Percentiles rank a stretch among this genome's conserved stretches.
Conservation (phyloP, 805 yeast species). For the Candida silvicultrix region DNA sequence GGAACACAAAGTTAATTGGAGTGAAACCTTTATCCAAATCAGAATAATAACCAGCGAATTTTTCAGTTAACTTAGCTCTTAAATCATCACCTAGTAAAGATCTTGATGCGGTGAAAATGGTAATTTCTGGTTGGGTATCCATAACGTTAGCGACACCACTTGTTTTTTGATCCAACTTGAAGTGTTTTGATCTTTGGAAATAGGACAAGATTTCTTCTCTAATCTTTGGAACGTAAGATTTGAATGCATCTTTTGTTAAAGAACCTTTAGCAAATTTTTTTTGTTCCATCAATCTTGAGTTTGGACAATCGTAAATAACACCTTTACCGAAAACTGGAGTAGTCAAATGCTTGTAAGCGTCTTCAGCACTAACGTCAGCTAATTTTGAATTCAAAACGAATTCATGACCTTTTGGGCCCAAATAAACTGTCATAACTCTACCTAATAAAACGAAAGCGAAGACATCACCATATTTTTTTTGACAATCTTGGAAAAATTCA, state of each 20-base stretch:
- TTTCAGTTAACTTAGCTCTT: conserved; percentile 73
- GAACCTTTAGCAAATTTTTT: conserved; percentile 94
- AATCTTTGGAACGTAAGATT: conserved; percentile 81
- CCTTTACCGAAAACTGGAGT: conserved; percentile 99
- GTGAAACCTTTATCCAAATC: conserved; percentile 97
- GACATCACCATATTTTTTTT: conserved; percentile 83
- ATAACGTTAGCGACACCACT: conserved; percentile 60
- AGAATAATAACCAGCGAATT: conserved; percentile 78
- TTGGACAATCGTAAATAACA: conserved; percentile 95
- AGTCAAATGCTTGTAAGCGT: conserved; percentile 92
- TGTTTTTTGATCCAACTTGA: conserved; percentile 31
- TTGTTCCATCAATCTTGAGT: conserved; percentile 92
- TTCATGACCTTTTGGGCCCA: conserved; percentile 98
- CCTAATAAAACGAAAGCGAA: conserved; percentile 89
- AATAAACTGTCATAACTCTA: conserved; percentile 86
- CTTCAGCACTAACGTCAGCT: conserved; percentile 91
- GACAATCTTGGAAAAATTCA: conserved; percentile 75
- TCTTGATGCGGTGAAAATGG: conserved; percentile 93
- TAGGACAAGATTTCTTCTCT: conserved; percentile 69
- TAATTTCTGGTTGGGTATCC: conserved; percentile 88
- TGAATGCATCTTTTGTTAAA: conserved; percentile 78
- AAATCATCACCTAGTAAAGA: conserved; percentile 87
- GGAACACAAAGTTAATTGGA: conserved; percentile 93
- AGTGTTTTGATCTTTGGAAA: conserved; percentile 47
- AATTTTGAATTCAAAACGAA: conserved; percentile 88